These are phyloP conservation scores for Eucalyptus albens DNA, from an alignment of 345 rosid species.

Conservation along the genomic window DNA sequence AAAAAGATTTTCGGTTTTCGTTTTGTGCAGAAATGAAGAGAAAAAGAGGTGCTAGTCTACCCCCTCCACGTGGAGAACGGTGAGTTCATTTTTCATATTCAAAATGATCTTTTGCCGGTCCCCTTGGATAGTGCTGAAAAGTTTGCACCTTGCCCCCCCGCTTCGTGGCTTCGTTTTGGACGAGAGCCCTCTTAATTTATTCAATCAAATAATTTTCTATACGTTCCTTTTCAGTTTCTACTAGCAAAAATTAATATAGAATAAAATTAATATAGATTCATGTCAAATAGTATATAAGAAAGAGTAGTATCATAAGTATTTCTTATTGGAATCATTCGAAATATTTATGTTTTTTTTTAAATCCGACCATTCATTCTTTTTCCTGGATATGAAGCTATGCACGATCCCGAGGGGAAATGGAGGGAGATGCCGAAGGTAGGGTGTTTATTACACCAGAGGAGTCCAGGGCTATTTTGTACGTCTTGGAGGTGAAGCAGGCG, in stretches of 20 bases:
- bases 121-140: not conserved
- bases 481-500: conserved; percentile 75
- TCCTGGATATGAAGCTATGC: not conserved
- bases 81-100: not conserved
- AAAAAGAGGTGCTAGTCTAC: not conserved
- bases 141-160: not conserved
- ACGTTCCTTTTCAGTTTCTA: not conserved
- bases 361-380: not conserved
- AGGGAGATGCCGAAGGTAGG: conserved; percentile 4
- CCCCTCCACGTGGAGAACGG: not conserved
- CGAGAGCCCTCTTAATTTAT: not conserved
- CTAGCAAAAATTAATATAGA: not conserved
- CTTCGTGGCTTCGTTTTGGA: not conserved
- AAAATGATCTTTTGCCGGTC: not conserved
- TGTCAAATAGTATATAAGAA: not conserved
- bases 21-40: not conserved
- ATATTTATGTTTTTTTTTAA: not conserved
- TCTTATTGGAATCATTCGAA: not conserved
- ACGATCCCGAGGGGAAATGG: not conserved
- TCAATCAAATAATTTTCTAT: not conserved
- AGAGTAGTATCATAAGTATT: not conserved
- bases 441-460: conserved; percentile 33
- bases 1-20: not conserved
- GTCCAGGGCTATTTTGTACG: conserved; percentile 50
- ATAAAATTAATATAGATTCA: not conserved